These are phyloP conservation scores for Tuber microsphaerosporum DNA, from an alignment of 495 filamentous ascomycete species.

Conservation along the genomic window DNA sequence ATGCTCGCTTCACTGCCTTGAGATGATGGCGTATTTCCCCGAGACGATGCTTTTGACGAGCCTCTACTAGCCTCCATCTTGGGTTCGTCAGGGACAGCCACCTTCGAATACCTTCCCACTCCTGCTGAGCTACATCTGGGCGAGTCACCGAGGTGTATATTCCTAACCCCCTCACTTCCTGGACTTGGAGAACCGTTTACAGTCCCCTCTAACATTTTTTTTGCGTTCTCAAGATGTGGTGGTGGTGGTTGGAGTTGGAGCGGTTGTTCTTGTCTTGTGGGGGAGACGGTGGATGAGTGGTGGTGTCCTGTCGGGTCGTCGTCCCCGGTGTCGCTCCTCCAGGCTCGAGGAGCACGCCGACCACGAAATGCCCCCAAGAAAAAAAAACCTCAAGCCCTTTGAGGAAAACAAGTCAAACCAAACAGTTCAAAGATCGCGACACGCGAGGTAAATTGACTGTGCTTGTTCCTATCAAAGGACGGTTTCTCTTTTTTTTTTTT, in stretches of 20 bases:
- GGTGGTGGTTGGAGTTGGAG: conserved; percentile 1
- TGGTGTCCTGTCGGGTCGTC: background rate
- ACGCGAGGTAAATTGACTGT: background rate
- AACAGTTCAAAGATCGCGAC: background rate
- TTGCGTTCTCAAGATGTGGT: background rate
- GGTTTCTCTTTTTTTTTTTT: background rate
- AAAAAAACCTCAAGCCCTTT: background rate
- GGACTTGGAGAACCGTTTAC: background rate
- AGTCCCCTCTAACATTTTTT: background rate
- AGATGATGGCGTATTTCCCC: background rate
- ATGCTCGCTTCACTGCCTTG: background rate
- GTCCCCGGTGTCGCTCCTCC: background rate
- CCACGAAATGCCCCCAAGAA: conserved; percentile 1
- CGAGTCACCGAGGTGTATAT: background rate
- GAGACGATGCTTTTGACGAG: background rate
- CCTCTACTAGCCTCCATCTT: background rate
- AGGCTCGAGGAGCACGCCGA: conserved; percentile 3
- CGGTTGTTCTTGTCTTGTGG: background rate
- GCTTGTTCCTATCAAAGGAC: background rate
- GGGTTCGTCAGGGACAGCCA: background rate
- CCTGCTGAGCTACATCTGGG: background rate
- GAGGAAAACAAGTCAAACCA: conserved; percentile 2
- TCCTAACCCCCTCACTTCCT: background rate
- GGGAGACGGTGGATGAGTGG: background rate
- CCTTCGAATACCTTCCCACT: background rate